Evolutionary conservation across 176 grass and related monocot species (phyloP), one percentile per base, ranked within the genome.

Genomic region (Rhipidocladum racemiflorum): DNA sequence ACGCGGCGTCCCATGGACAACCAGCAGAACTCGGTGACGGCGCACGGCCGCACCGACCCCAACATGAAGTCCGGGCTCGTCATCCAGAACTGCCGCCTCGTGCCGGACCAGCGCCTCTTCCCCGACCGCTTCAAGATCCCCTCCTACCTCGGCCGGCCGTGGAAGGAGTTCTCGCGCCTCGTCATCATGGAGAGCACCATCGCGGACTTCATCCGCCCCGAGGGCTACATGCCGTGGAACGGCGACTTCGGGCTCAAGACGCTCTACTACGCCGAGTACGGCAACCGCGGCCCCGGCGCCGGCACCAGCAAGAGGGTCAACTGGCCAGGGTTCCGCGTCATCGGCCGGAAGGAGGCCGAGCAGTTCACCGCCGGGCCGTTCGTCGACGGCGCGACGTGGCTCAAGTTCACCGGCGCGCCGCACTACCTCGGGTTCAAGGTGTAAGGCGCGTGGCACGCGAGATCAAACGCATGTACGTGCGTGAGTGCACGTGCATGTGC

Each of bases 11-110:
- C 93, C 30, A 78, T 93, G 88, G 88, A 89, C 67, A 89, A 89
- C 88, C 88, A 91, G 91, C 88, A 91, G 80, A 91, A 87, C 85
- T 84, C 90, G 44, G 88, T 97, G 62, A 97, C 91, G 0, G 93
- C 93, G 57, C 85, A 95, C 83, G 93, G 91, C 0, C 90, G 91
- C 67, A 80, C 75, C 0, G 86, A 93, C 68, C 88, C 90, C 30
- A 89, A 97, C 84, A 85, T 88, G 91, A 93, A 91, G 70, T 89
- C 89, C 61, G 93, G 88, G 13, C 68, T 97, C n/a, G 86, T 97
- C 46, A 92, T 97, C 89, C 93, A 93, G 80, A 97, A 97, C 63
- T 93, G 88, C 70, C 88, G 88, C 54, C 89, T 97, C 30, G 76
- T 88, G n/a, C 90, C 91, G 0, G 91, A 93, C 68, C 84, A 83